These are phyloP conservation scores for Amniculicola lignicola DNA, from an alignment of 495 filamentous ascomycete genomes.

Conservation along the genomic window DNA sequence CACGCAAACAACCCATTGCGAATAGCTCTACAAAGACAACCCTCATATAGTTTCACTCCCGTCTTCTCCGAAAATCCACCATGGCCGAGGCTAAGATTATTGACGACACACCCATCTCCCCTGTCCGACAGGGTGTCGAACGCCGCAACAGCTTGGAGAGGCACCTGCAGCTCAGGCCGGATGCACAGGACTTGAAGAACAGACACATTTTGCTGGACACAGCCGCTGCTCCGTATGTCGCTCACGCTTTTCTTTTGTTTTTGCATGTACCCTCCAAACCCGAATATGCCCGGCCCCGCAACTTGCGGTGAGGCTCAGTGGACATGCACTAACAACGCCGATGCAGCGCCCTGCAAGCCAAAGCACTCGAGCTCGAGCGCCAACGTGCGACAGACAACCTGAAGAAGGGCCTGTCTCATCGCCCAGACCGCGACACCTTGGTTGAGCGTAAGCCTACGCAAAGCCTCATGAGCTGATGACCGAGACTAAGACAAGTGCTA, in stretches of 20 bases:
- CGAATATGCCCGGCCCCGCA: no score
- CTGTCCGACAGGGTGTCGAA: conserved; percentile 48
- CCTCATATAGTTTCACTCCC: no score
- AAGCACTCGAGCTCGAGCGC: conserved; percentile 60
- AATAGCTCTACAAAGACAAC: no score
- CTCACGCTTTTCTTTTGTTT: not conserved
- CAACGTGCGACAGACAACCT: conserved; percentile 61
- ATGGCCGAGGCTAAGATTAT: conserved; percentile 32
- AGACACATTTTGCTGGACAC: conserved; percentile 71
- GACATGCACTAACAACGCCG: not conserved
- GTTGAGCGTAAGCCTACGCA: conserved; percentile 62
- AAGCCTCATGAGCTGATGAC: not conserved
- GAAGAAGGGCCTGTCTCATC: conserved; percentile 63
- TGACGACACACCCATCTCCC: conserved; percentile 65
- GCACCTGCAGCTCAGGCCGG: conserved; percentile 74
- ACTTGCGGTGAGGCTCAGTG: not conserved
- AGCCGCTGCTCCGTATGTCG: conserved; percentile 62
- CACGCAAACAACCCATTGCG: no score
- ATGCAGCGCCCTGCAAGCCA: conserved; percentile 57
- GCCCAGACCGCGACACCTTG: conserved; percentile 62
- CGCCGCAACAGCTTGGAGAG: conserved; percentile 88
- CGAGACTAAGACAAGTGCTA: not conserved
- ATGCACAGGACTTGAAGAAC: conserved; percentile 74
- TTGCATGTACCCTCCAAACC: no score
- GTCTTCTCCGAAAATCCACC: no score